Percentiles rank a stretch among this genome's conserved stretches.
phyloP scores from a whole-genome alignment of 148 eudicot genomes.

The Amaranthus cruentus region DNA sequence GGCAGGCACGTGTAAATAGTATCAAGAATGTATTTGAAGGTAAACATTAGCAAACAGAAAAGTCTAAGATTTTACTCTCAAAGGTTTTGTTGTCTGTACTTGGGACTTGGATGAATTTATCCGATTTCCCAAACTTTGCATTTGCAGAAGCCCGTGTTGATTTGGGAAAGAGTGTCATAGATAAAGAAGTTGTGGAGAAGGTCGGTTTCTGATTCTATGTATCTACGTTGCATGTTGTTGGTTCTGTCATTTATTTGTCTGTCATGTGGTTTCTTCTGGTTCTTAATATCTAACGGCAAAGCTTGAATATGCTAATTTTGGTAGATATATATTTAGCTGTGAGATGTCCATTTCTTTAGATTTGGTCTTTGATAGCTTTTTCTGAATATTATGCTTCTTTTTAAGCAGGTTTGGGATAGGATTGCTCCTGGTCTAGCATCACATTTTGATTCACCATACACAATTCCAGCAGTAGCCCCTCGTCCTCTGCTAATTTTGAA shows the following conservation, averaged over 20 bases:
- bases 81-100: not conserved
- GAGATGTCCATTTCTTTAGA: not conserved
- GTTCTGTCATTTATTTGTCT: not conserved
- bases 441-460: constrained; percentile 77
- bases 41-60: constrained; percentile 21
- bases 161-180: constrained; percentile 52
- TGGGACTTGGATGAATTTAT: not conserved
- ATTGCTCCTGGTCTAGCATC: constrained; percentile 87
- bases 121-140: constrained; percentile 8
- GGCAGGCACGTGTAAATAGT: constrained; percentile 90
- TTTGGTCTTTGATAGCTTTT: not conserved
- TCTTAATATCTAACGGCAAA: not conserved
- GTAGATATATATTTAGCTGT: not conserved
- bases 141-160: constrained; percentile 68
- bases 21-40: constrained; percentile 90
- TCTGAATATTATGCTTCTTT: not conserved
- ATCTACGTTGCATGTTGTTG: not conserved
- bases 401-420: constrained; percentile 82
- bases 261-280: not conserved
- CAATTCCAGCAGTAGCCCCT: constrained; percentile 74
- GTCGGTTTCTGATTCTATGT: constrained; percentile 32
- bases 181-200: constrained; percentile 79
- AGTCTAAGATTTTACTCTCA: not conserved
- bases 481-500: constrained; percentile 83
- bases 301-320: too few species aligned